Conservation (phyloP, 176 grass and related monocot species). For the Eleusine indica region DNA sequence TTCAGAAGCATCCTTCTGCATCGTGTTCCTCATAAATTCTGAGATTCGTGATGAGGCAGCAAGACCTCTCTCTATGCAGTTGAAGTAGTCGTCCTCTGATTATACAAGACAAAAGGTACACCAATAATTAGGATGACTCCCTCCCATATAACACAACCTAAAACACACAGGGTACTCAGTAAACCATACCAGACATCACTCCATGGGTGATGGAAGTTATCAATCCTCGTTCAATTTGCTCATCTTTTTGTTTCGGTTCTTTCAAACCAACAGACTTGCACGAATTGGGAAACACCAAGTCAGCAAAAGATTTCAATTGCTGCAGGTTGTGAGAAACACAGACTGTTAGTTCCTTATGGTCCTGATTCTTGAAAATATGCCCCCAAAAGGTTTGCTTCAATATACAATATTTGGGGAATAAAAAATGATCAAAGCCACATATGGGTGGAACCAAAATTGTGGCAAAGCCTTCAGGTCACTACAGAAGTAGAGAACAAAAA, state of each 20-base stretch:
- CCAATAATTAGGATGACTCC: neutral
- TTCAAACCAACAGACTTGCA: conserved; percentile 49
- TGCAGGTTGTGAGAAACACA: conserved; percentile 43
- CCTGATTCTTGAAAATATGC: neutral
- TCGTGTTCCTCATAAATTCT: conserved; percentile 72
- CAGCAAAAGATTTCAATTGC: conserved; percentile 79
- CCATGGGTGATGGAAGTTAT: conserved; percentile 72
- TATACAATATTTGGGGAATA: neutral
- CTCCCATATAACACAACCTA: too few relatives aligned
- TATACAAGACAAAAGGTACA: neutral
- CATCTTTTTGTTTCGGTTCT: conserved; percentile 51
- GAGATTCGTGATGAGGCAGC: conserved; percentile 75
- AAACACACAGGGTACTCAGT: neutral
- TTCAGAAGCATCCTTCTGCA: conserved; percentile 51
- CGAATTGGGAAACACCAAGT: conserved; percentile 87
- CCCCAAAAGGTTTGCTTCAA: neutral
- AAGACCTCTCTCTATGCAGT: conserved; percentile 68
- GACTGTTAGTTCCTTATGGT: neutral
- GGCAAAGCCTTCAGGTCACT: neutral
- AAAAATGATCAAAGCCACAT: neutral
- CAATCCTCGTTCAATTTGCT: conserved; percentile 54
- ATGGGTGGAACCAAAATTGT: neutral
- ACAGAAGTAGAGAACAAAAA: neutral
- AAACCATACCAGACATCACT: conserved; percentile 64
- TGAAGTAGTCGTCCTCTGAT: conserved; percentile 63